A percentile compares a stretch with the other conserved stretches of the same genome.
Conservation (phyloP, 176 grass and related monocot species). For the Themeda triandra region DNA sequence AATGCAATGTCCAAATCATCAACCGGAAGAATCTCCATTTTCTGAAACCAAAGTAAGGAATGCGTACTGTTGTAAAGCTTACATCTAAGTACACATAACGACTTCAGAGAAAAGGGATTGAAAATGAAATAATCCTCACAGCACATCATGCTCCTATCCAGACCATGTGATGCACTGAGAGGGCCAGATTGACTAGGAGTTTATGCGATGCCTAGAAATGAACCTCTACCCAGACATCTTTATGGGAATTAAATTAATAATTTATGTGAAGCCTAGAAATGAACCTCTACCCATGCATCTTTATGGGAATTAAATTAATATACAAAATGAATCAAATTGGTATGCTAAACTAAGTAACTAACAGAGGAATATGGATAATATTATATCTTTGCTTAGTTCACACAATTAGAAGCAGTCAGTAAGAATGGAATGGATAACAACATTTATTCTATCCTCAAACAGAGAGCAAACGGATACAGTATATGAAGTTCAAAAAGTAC, state of each 20-base stretch:
- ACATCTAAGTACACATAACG: not conserved
- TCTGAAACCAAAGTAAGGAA: slow-evolving; percentile 45
- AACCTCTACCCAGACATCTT: not conserved
- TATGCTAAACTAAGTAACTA: not conserved
- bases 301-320: not conserved
- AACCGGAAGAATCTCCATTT: slow-evolving; percentile 99
- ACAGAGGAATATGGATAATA: not conserved
- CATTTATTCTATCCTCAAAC: slow-evolving; percentile 11
- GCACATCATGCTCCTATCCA: not conserved
- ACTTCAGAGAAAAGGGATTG: not conserved
- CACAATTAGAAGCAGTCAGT: not conserved
- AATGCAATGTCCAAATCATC: slow-evolving; percentile 96
- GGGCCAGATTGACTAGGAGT: not conserved
- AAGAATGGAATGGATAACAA: slow-evolving; percentile 20
- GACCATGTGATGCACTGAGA: not conserved
- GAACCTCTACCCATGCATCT: not conserved
- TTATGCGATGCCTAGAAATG: not conserved
- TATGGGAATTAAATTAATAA: not conserved
- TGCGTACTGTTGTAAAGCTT: not conserved
- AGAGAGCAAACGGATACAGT: slow-evolving; percentile 2
- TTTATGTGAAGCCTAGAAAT: not conserved
- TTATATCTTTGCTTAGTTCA: not conserved
- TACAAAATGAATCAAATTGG: not conserved
- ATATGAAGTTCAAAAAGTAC: slow-evolving; percentile 52
- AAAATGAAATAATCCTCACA: slow-evolving; percentile 12